These are phyloP conservation scores for Trifolium pratense DNA, from an alignment of 306 rosid species.

Conservation along the genomic window DNA sequence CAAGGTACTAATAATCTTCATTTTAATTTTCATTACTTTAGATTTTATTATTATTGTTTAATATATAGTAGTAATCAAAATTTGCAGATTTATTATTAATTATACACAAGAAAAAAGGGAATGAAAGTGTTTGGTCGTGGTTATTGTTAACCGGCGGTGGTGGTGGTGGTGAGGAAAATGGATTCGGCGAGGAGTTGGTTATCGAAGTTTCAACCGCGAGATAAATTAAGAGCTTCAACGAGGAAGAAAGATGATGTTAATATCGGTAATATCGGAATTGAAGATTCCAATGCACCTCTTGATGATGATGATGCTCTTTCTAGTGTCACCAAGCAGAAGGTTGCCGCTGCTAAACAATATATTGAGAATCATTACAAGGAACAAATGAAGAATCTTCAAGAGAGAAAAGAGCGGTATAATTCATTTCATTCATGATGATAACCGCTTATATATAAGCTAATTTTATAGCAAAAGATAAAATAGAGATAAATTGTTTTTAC, in stretches of 20 bases:
- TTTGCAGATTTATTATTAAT: no score
- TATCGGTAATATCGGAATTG: constrained; percentile 45
- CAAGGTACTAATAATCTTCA: background rate
- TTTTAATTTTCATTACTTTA: no score
- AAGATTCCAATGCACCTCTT: constrained; percentile 34
- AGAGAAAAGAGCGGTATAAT: constrained; percentile 82
- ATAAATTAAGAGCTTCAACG: constrained; percentile 56
- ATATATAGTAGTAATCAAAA: background rate
- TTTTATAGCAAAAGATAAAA: no score
- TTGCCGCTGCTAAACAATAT: constrained; percentile 85
- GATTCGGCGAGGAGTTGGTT: constrained; percentile 96
- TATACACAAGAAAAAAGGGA: background rate
- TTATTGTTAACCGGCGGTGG: constrained; percentile 27
- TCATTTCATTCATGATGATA: background rate
- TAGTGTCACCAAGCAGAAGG: constrained; percentile 81
- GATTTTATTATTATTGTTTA: background rate
- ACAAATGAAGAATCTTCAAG: constrained; percentile 92
- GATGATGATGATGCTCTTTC: constrained; percentile 78
- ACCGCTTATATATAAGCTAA: no score
- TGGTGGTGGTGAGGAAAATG: constrained; percentile 58
- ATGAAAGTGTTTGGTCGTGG: constrained; percentile 38
- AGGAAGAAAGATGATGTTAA: constrained; percentile 59
- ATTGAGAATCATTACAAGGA: constrained; percentile 97
- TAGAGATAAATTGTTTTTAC: no score
- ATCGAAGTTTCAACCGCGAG: constrained; percentile 86